Evolutionary conservation across 345 rosid genomes (phyloP), one percentile per base, ranked within the genome.

Genomic region (Cardamine occulta): DNA sequence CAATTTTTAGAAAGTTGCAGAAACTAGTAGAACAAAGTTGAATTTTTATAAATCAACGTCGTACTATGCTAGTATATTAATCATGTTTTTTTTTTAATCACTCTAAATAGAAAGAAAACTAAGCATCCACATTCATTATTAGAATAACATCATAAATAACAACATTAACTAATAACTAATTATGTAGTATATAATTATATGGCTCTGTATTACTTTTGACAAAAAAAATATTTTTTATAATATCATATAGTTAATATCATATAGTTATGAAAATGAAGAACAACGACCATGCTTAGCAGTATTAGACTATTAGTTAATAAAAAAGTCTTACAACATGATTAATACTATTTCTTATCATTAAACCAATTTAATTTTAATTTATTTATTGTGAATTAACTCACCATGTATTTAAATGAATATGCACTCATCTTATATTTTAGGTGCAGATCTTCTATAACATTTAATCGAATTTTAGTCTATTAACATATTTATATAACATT

Each of bases 21-120:
- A 76, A 68, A 62, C 5, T 42, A 7, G 42, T 40, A 35, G 58
- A 69, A 69, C 64, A 53, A 53, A 23, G 58, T 62, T 53, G 58
- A 44, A 15, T 52, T 53, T 10, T 3, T 32, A 15, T 12, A 48
- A 56, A 21, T 12, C 39, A 68, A 52, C 79, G 32, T 76, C 69
- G 57, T 67, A 39, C 63, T 40, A 53, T 31, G 44, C 29, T 39
- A 56, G 7, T 8, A 66, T 10, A n/a, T 12, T n/a, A n/a, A n/a
- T n/a, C n/a, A n/a, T n/a, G n/a, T n/a, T n/a, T n/a, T n/a, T n/a
- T n/a, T n/a, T n/a, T n/a, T n/a, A n/a, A n/a, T n/a, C n/a, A n/a
- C n/a, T n/a, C n/a, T n/a, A n/a, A n/a, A n/a, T n/a, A n/a, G n/a
- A n/a, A n/a, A n/a, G n/a, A n/a, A n/a, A n/a, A n/a, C n/a, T n/a